These are phyloP conservation scores for Otatea glauca DNA, from an alignment of 176 grass and related monocot species.

Conservation along the genomic window DNA sequence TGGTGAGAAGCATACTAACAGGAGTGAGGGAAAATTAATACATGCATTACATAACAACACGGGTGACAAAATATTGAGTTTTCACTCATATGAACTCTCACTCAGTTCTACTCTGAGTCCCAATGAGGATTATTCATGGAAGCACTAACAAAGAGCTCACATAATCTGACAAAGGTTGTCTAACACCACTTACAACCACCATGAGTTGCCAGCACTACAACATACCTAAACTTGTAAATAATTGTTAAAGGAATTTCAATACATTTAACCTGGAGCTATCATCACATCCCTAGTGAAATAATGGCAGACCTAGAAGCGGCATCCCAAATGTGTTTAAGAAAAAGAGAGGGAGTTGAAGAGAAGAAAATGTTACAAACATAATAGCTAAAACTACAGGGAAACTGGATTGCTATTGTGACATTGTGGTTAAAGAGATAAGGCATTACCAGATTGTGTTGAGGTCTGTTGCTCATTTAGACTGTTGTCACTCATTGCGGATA, in stretches of 20 bases:
- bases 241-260: conserved; percentile 16
- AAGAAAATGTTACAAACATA: conserved; percentile 11
- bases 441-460: conserved; percentile 71
- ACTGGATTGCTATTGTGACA: conserved; percentile 1
- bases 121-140: background rate
- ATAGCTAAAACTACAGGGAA: conserved; percentile 21
- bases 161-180: background rate
- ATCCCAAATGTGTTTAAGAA: conserved; percentile 6
- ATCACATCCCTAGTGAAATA: conserved; percentile 17
- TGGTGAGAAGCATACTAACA: conserved; percentile 14
- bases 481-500: conserved; percentile 66
- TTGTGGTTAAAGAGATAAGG: conserved; percentile 14
- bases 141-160: background rate
- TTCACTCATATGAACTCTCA: background rate
- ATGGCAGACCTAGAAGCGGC: conserved; percentile 1
- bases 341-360: background rate
- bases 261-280: conserved; percentile 11
- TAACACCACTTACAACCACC: conserved; percentile 7
- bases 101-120: background rate
- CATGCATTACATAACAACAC: conserved; percentile 2
- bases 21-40: background rate
- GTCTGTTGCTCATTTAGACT: conserved; percentile 60
- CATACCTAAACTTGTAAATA: conserved; percentile 7
- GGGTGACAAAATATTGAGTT: conserved; percentile 11
- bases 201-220: background rate